A percentile compares a stretch with the other conserved stretches of the same genome.
These are phyloP conservation scores for Bruguiera gymnorhiza DNA, from an alignment of 345 rosid genomes.

Conservation along the genomic window DNA sequence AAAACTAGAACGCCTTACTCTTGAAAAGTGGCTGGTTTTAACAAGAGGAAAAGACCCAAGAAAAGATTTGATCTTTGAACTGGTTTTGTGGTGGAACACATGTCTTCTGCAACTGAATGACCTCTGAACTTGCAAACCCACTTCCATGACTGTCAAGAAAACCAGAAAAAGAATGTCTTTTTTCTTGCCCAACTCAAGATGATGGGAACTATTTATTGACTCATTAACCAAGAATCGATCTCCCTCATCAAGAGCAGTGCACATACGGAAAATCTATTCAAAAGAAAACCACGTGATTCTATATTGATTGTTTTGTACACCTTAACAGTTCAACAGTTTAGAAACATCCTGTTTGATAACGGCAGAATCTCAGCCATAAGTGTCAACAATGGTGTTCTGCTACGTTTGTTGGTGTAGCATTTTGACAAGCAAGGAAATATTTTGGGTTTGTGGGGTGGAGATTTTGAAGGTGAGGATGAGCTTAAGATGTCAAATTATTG, in stretches of 20 bases:
- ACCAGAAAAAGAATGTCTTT: conserved; percentile 12
- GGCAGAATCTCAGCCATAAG: conserved; percentile 21
- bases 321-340: too few species aligned
- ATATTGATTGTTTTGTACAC: too few species aligned
- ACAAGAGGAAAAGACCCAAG: conserved; percentile 44
- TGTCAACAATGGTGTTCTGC: not conserved
- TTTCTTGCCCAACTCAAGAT: not conserved
- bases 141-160: conserved; percentile 49
- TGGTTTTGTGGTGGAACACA: conserved; percentile 29
- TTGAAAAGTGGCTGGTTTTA: conserved; percentile 17
- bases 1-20: conserved; percentile 10
- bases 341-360: too few species aligned
- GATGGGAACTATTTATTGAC: not conserved
- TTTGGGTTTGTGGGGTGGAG: not conserved
- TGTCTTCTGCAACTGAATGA: conserved; percentile 43
- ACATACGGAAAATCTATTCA: not conserved
- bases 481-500: not conserved
- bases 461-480: too few species aligned
- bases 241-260: conserved; percentile 11
- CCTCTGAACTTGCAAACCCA: conserved; percentile 53
- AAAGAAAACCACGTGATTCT: too few species aligned
- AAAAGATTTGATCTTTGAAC: conserved; percentile 47
- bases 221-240: conserved; percentile 14
- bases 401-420: not conserved
- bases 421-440: not conserved